Evolutionary conservation across 2,329 filamentous ascomycete genomes (phyloP), one percentile per base, ranked within the genome.

Genomic region (Fusarium beomiforme): DNA sequence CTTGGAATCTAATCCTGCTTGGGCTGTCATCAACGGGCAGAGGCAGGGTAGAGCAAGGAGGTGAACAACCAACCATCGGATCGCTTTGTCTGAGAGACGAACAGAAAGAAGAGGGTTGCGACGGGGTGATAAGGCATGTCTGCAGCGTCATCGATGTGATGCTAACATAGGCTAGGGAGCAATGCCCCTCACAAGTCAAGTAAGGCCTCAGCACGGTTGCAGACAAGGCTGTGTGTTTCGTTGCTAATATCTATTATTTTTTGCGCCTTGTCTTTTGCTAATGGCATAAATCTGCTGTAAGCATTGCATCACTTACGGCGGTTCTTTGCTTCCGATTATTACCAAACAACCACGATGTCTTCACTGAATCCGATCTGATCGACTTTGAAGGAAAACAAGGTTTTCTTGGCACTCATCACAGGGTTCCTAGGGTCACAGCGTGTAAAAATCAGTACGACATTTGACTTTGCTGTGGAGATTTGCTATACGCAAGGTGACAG

Each of bases 1-100:
- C 66, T 56, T 72, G 67, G 59, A 75, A 75, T 75, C 73, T 69
- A 75, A 75, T 75, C 73, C 71, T 65, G 49, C 36, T 64, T 67
- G 56, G 29, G 16, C 29, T 55, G 51, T 46, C 21, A 55, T 55
- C 24, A 23, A 41, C 19, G 23, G 37, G 47, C 66, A 59, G 23
- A 55, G 29, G 51, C 62, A 70, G 42, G 51, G 56, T n/a, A n/a
- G n/a, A n/a, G n/a, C n/a, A n/a, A 49, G 46, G 36, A 43, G 24
- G 21, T 43, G 47, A 51, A 42, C 31, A 64, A 41, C 59, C 54
- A 59, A 42, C 42, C 42, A 29, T n/a, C 21, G 26, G 29, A 36
- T 37, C 31, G 33, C 33, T 53, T 49, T 44, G 43, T 59, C 44
- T 58, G 21, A 33, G 47, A 64, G 33, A 36, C 23, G 49, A 37